Evolutionary conservation across 1,284 basidiomycete genomes (phyloP).

Genomic region (Microbotryum saponariae): DNA sequence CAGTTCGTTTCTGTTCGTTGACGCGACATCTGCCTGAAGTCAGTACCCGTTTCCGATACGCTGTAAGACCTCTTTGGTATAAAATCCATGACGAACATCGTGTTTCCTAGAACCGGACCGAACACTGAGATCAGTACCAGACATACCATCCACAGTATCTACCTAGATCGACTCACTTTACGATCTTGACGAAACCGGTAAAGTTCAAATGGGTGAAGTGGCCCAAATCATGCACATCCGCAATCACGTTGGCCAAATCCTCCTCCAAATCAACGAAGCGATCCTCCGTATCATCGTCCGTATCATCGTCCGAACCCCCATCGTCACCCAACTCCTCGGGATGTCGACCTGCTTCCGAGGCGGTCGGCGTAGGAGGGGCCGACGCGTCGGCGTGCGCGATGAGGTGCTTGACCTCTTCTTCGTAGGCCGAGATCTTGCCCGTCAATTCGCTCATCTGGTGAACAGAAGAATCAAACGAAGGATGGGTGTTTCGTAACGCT

Average conservation of each 20-base stretch:
- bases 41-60: neutral
- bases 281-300: conserved; percentile 61
- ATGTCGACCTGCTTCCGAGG: conserved; percentile 49
- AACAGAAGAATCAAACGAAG: neutral
- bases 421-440: conserved; percentile 67
- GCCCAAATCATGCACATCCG: conserved; percentile 96
- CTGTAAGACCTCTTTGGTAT: neutral
- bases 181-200: conserved; percentile 95
- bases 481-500: neutral
- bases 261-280: conserved; percentile 85
- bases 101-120: conserved; percentile 52
- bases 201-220: conserved; percentile 47
- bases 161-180: conserved; percentile 84
- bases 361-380: conserved; percentile 29
- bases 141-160: neutral
- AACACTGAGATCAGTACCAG: conserved; percentile 1
- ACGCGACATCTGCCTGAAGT: neutral
- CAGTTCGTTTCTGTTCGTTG: conserved; percentile 49
- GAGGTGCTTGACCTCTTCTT: conserved; percentile 66
- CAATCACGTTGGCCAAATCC: conserved; percentile 89
- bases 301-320: conserved; percentile 50
- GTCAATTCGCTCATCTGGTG: conserved; percentile 71
- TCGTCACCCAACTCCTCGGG: conserved; percentile 47
- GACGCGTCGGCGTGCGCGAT: conserved; percentile 46
- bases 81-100: conserved; percentile 48